Evolutionary conservation across 306 rosid species (phyloP), one percentile per base, ranked within the genome.

Genomic region (Mimosa bimucronata): DNA sequence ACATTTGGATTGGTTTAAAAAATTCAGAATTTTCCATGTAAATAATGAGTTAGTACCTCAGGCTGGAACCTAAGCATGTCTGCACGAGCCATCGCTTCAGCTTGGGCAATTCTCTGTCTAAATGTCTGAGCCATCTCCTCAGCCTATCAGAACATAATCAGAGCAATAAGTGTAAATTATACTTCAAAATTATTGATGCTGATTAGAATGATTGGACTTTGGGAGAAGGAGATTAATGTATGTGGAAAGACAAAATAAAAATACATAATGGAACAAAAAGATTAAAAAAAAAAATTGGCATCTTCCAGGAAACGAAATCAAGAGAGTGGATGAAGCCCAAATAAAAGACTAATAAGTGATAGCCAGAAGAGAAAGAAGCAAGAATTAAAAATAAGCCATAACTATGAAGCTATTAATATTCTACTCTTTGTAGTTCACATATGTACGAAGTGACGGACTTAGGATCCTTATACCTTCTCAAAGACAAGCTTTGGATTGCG

Each of bases 71-170:
- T 84, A 77, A 93, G 97, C 97, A 94, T 91, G 78, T 89, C 98
- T 18, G 94, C 98, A 48, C 92, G 97, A 76, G 98, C 98, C 97
- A 95, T 91, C n/a, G 98, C 98, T 88, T 92, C 98, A 10, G 98
- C 97, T 83, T 95, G 98, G 69, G 97, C 98, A 25, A 92, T 92
- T 88, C 98, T 95, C 88, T 95, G 97, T 84, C 98, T 85, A 86
- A 95, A 95, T 57, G 92, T 92, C 83, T 91, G 96, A 72, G 97
- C 98, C 97, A 95, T 95, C 89, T 95, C 98, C 83, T 95, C 98
- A 2, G 98, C 98, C 98, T 94, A 79, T 48, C 64, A 66, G 71
- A 79, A 81, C 69, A 90, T 38, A 82, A 80, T 71, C 30, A 79
- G 67, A 77, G 62, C 79, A 69, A 31, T 18, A 65, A 13, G 26